A percentile compares a stretch with the other conserved stretches of the same genome.
Conservation (phyloP, 192 early-diverging fungal genomes). For the Phycomyces blakesleeanus region DNA sequence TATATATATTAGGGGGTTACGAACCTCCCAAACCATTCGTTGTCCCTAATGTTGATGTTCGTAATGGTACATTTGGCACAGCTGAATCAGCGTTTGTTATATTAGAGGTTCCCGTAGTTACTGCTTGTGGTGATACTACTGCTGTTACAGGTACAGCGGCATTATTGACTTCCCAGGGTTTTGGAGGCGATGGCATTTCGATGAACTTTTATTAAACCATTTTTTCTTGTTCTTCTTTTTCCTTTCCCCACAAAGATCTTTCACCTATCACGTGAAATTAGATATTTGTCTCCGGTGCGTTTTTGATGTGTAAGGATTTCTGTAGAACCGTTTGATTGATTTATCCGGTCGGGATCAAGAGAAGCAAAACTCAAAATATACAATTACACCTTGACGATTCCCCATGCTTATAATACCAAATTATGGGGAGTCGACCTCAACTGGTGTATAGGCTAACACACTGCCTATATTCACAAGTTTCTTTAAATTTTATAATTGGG, state of each 20-base stretch:
- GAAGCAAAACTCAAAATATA: too few species aligned
- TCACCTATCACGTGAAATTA: background rate
- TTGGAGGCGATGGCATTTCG: conserved; percentile 57
- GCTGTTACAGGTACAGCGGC: conserved; percentile 25
- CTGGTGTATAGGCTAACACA: too few species aligned
- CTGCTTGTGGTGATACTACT: conserved; percentile 30
- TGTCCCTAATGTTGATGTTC: conserved; percentile 31
- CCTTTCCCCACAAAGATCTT: background rate
- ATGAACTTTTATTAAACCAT: background rate
- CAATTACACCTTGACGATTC: too few species aligned
- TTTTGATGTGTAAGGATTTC: too few species aligned
- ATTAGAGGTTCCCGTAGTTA: conserved; percentile 26
- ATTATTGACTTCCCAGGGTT: conserved; percentile 74
- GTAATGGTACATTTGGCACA: conserved; percentile 42
- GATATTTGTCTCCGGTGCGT: too few species aligned
- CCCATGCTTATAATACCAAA: too few species aligned
- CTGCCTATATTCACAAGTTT: too few species aligned
- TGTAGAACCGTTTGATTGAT: too few species aligned
- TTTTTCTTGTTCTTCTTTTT: background rate
- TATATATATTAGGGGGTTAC: too few species aligned
- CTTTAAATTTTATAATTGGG: too few species aligned
- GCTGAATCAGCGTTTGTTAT: conserved; percentile 15
- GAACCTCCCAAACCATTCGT: conserved; percentile 11
- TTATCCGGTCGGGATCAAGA: too few species aligned
- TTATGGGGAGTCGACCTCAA: too few species aligned